Conservation (phyloP, 1,284 basidiomycete genomes). For the Irpex sp. region DNA sequence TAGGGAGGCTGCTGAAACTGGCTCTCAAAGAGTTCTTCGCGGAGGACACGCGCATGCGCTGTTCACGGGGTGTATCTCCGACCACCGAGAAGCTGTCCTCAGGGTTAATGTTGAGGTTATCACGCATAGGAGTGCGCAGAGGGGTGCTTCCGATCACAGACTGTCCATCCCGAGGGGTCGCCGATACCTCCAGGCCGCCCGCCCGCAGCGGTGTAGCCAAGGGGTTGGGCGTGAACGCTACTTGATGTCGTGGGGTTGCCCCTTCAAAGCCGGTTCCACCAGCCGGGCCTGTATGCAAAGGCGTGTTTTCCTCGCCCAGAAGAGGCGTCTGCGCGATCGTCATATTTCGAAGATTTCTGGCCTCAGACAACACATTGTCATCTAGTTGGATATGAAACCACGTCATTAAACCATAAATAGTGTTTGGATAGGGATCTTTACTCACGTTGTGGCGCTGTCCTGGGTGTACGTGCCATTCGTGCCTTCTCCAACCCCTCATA, state of each 20-base stretch:
- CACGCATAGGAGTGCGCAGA: conserved; percentile 87
- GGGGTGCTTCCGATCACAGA: conserved; percentile 63
- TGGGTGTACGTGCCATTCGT: conserved; percentile 87
- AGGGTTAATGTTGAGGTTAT: conserved; percentile 88
- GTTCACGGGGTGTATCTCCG: conserved; percentile 75
- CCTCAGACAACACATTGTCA: conserved; percentile 93
- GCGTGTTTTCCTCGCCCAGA: conserved; percentile 95
- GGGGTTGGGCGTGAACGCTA: conserved; percentile 93
- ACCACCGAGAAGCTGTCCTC: conserved; percentile 49
- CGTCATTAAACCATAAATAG: not conserved
- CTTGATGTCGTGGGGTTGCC: conserved; percentile 86
- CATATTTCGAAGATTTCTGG: conserved; percentile 93
- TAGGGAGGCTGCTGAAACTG: conserved; percentile 84
- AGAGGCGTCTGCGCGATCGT: conserved; percentile 90
- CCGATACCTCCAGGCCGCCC: conserved; percentile 45
- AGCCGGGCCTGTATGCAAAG: conserved; percentile 67
- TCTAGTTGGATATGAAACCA: conserved; percentile 40
- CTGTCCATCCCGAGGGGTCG: conserved; percentile 56
- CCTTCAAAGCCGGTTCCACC: conserved; percentile 89
- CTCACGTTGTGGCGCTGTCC: conserved; percentile 89
- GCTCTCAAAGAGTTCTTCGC: conserved; percentile 74
- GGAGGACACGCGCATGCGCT: conserved; percentile 58
- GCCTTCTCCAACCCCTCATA: conserved; percentile 90
- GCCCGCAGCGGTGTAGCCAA: conserved; percentile 78
- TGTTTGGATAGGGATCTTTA: conserved; percentile 17